Percentiles rank a stretch among this genome's conserved stretches.
phyloP scores from a whole-genome alignment of 495 filamentous ascomycete genomes.

The Achaetomiella virescens region DNA sequence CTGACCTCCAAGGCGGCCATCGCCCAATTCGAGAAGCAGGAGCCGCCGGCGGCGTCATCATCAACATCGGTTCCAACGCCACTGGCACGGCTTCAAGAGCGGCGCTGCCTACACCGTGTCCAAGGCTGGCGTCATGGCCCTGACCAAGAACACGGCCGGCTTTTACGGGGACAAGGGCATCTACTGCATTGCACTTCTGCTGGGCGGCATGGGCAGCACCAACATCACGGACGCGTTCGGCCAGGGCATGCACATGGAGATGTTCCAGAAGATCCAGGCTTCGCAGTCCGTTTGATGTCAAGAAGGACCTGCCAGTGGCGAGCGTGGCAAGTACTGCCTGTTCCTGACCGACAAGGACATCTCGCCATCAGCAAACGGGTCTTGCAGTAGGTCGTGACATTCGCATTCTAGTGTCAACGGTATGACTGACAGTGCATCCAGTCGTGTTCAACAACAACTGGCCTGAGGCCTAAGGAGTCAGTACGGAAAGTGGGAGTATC shows the following conservation, averaged over 20 bases:
- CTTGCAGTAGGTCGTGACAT: slow-evolving; percentile 16
- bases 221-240: slow-evolving; percentile 46
- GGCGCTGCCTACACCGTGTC: slow-evolving; percentile 52
- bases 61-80: slow-evolving; percentile 45
- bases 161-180: slow-evolving; percentile 54
- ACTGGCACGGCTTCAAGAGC: slow-evolving; percentile 27
- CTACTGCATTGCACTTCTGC: slow-evolving; percentile 48
- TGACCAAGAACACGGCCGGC: slow-evolving; percentile 58
- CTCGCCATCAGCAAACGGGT: slow-evolving; percentile 32
- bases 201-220: slow-evolving; percentile 55
- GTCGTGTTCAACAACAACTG: slow-evolving; percentile 33
- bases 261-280: slow-evolving; percentile 28
- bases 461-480: slow-evolving; percentile 26
- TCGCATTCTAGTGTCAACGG: too few species aligned
- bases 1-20: slow-evolving; percentile 49
- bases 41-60: slow-evolving; percentile 33
- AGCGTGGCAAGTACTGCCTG: slow-evolving; percentile 37
- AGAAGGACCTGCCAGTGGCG: slow-evolving; percentile 20
- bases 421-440: too few species aligned
- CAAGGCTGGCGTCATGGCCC: slow-evolving; percentile 50
- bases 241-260: slow-evolving; percentile 41
- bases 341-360: slow-evolving; percentile 37
- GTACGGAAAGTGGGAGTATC: neutral
- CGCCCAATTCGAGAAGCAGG: slow-evolving; percentile 36
- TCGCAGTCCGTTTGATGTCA: slow-evolving; percentile 18